These are phyloP conservation scores for Dothideomycetes sp. DNA, from an alignment of 2,329 filamentous ascomycete genomes.

Conservation along the genomic window DNA sequence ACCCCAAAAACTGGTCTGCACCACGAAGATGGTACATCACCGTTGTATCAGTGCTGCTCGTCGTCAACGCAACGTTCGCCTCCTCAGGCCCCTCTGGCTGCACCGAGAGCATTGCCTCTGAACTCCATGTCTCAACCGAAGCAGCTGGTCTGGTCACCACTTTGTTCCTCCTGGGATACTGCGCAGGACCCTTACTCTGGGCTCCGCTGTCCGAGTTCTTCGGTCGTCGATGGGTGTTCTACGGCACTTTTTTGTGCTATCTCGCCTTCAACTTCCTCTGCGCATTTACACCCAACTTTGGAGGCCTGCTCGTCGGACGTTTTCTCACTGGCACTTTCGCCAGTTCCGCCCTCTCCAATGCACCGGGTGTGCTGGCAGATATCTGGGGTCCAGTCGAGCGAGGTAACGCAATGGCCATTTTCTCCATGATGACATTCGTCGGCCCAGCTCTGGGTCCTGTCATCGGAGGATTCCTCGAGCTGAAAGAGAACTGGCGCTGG, in stretches of 20 bases:
- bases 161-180: conserved; percentile 36
- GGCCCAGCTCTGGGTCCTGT: conserved; percentile 45
- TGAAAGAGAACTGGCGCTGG: conserved; percentile 39
- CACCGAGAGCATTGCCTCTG: conserved; percentile 29
- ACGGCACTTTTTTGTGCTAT: conserved; percentile 27
- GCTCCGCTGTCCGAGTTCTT: conserved; percentile 57
- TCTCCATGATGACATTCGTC: conserved; percentile 42
- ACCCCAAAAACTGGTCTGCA: conserved; percentile 38
- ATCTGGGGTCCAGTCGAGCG: conserved; percentile 22
- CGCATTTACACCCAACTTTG: conserved; percentile 45
- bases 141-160: conserved; percentile 25
- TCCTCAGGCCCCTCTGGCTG: conserved; percentile 31
- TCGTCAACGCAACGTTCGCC: conserved; percentile 46
- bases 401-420: conserved; percentile 43
- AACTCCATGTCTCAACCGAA: conserved; percentile 37
- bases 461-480: conserved; percentile 45
- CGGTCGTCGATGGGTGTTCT: conserved; percentile 45
- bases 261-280: conserved; percentile 42
- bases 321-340: conserved; percentile 47
- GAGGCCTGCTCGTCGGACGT: conserved; percentile 40
- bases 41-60: conserved; percentile 32
- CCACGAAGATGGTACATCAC: conserved; percentile 32
- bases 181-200: conserved; percentile 50
- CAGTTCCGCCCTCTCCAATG: conserved; percentile 32
- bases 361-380: conserved; percentile 38